Percentiles rank a stretch among this genome's conserved stretches.
Conservation (phyloP, 1,284 basidiomycete genomes). For the Trametes sp. region DNA sequence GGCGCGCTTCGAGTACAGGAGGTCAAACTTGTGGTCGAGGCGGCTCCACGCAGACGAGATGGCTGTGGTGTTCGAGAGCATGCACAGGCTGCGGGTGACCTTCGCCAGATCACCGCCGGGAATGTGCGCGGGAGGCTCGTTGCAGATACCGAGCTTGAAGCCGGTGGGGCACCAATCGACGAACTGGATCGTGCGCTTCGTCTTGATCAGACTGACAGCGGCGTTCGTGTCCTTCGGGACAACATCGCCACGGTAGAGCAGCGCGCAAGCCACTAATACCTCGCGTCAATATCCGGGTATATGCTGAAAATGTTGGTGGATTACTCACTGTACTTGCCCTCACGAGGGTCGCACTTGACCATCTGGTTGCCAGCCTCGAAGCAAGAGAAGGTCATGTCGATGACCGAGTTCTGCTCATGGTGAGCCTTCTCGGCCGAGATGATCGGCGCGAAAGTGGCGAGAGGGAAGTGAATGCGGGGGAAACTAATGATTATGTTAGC, state of each 20-base stretch:
- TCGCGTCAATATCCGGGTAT: constrained; percentile 17
- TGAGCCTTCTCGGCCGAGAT: constrained; percentile 82
- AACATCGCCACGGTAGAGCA: constrained; percentile 87
- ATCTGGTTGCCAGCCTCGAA: constrained; percentile 95
- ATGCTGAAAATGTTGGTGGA: neutral
- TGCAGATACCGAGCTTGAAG: constrained; percentile 93
- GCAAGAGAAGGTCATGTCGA: constrained; percentile 94
- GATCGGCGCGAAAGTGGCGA: constrained; percentile 91
- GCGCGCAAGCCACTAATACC: constrained; percentile 70
- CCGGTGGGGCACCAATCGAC: constrained; percentile 93
- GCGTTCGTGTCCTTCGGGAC: constrained; percentile 92
- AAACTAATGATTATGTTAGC: constrained; percentile 39
- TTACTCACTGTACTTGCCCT: constrained; percentile 84
- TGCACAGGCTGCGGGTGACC: constrained; percentile 88
- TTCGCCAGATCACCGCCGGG: constrained; percentile 89
- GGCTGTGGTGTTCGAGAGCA: constrained; percentile 89
- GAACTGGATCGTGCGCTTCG: constrained; percentile 83
- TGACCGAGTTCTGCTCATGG: constrained; percentile 93
- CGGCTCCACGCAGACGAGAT: constrained; percentile 91
- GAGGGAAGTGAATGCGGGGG: constrained; percentile 92
- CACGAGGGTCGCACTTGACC: constrained; percentile 84
- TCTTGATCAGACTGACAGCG: constrained; percentile 87
- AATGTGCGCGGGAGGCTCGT: constrained; percentile 86
- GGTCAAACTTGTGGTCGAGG: constrained; percentile 98
- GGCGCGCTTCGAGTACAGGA: constrained; percentile 92